A percentile compares a stretch with the other conserved stretches of the same genome.
Conservation (phyloP, 1,284 basidiomycete species). For the Clitocybe nebularis region DNA sequence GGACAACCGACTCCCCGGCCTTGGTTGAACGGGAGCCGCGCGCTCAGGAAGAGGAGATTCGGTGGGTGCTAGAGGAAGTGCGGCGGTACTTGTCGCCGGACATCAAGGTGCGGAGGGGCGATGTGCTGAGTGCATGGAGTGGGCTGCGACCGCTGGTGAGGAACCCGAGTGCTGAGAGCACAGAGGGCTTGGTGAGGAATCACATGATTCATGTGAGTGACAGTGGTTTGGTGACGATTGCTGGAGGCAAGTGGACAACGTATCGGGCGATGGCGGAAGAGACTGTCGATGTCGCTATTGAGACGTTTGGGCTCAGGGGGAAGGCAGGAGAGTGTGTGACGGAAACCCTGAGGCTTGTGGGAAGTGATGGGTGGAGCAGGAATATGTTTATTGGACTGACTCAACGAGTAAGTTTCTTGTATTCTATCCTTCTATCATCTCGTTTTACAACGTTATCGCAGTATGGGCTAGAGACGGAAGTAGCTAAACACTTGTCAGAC, state of each 20-base stretch:
- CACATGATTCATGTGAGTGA: constrained; percentile 89
- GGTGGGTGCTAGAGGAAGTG: constrained; percentile 95
- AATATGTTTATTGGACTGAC: constrained; percentile 98
- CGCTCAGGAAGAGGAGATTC: constrained; percentile 91
- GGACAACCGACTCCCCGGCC: constrained; percentile 90
- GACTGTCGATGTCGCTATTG: constrained; percentile 86
- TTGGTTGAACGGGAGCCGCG: constrained; percentile 76
- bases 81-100: constrained; percentile 87
- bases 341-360: constrained; percentile 78
- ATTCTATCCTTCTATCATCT: constrained; percentile 1
- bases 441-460: background rate
- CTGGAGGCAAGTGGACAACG: constrained; percentile 99
- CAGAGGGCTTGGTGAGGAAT: constrained; percentile 88
- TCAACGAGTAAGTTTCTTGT: constrained; percentile 60
- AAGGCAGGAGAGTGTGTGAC: constrained; percentile 78
- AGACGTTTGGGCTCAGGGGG: constrained; percentile 64
- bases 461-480: constrained; percentile 71
- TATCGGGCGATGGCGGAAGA: constrained; percentile 97
- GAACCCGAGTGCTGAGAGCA: constrained; percentile 77
- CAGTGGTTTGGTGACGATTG: constrained; percentile 88
- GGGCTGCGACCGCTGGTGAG: constrained; percentile 89
- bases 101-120: constrained; percentile 92
- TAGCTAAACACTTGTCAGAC: constrained; percentile 90
- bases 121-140: constrained; percentile 95
- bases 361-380: constrained; percentile 92